Conservation (phyloP, 2,329 filamentous ascomycete species). For the Clonostachys byssicola region DNA sequence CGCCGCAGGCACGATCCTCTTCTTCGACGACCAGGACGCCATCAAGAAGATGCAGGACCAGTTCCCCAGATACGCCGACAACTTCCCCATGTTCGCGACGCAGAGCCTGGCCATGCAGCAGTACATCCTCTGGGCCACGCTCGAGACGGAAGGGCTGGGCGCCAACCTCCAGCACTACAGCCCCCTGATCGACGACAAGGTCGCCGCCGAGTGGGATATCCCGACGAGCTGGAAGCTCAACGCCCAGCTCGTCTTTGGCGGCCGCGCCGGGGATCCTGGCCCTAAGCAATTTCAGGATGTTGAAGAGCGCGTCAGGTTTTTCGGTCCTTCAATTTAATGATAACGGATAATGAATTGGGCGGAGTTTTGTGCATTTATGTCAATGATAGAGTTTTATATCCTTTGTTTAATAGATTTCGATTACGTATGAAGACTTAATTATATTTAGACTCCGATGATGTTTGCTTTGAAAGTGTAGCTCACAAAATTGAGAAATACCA, state of each 20-base stretch:
- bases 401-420: too few relatives aligned
- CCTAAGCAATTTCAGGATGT: constrained; percentile 63
- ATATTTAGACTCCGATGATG: too few relatives aligned
- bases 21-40: constrained; percentile 74
- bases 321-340: constrained; percentile 37
- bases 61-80: constrained; percentile 71
- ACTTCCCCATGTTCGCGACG: constrained; percentile 72
- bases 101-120: constrained; percentile 79
- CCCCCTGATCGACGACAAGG: constrained; percentile 74
- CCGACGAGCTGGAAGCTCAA: constrained; percentile 71
- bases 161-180: constrained; percentile 94
- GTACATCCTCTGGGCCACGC: constrained; percentile 75
- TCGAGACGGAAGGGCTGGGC: constrained; percentile 80
- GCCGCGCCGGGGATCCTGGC: constrained; percentile 46
- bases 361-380: too few relatives aligned
- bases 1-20: constrained; percentile 78
- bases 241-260: constrained; percentile 83
- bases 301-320: constrained; percentile 64
- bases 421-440: too few relatives aligned
- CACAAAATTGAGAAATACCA: too few relatives aligned
- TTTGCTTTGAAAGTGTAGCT: too few relatives aligned
- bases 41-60: constrained; percentile 64
- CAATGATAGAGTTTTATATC: too few relatives aligned
- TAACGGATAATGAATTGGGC: too few relatives aligned
- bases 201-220: constrained; percentile 64